A percentile compares a stretch with the other conserved stretches of the same genome.
These are phyloP conservation scores for Clonostachys byssicola DNA, from an alignment of 2,329 filamentous ascomycete species.

Conservation along the genomic window DNA sequence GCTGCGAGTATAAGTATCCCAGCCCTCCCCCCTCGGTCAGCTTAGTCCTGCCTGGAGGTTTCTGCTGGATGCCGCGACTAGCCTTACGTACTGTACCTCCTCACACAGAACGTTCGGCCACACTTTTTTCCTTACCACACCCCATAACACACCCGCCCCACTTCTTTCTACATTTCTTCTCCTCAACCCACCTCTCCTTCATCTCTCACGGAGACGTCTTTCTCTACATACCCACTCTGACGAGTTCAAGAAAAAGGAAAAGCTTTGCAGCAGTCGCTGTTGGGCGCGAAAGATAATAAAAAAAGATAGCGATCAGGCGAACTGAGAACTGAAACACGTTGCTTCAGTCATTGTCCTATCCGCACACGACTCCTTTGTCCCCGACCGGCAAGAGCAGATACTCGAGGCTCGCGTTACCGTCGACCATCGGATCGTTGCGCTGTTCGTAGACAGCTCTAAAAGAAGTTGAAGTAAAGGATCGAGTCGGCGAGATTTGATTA, in stretches of 20 bases:
- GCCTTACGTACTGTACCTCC: constrained; percentile 39
- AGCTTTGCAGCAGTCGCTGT: neutral
- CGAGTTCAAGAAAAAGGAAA: neutral
- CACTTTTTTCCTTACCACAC: constrained; percentile 16
- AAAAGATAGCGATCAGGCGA: neutral
- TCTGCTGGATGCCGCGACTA: constrained; percentile 53
- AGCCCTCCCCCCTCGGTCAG: constrained; percentile 44
- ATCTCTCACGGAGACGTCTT: neutral
- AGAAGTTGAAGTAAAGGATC: constrained; percentile 21
- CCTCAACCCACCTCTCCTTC: constrained; percentile 1
- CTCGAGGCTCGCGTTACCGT: constrained; percentile 22
- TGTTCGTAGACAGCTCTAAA: constrained; percentile 23
- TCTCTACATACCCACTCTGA: no score
- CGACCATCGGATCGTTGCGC: constrained; percentile 23
- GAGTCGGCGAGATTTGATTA: constrained; percentile 5
- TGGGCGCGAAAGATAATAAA: neutral
- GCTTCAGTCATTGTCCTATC: constrained; percentile 21
- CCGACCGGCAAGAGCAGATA: constrained; percentile 21
- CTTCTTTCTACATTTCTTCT: constrained; percentile 6
- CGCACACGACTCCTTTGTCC: constrained; percentile 27
- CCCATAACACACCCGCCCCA: neutral
- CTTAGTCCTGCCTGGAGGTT: constrained; percentile 31
- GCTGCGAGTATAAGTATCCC: constrained; percentile 53
- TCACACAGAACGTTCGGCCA: constrained; percentile 39
- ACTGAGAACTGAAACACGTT: constrained; percentile 38